These are phyloP conservation scores for Chaetoceros tenuissimus DNA, from an alignment of 108 stramenopile genomes.

Conservation along the genomic window DNA sequence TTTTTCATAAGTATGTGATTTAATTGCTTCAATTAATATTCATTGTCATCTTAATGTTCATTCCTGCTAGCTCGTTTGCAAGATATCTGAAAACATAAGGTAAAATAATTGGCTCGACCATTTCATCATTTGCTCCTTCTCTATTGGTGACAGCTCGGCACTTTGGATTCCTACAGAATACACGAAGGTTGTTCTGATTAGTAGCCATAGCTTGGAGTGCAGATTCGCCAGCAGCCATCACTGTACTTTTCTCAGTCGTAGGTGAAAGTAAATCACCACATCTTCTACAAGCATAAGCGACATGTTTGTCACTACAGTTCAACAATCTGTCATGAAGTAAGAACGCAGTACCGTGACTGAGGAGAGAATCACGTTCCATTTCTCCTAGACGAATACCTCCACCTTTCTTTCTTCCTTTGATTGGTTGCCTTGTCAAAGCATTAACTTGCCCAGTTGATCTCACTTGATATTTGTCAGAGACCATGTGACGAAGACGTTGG, in stretches of 20 bases:
- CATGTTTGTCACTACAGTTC: slow-evolving; percentile 93
- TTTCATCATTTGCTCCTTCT: slow-evolving; percentile 67
- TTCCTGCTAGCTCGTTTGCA: slow-evolving; percentile 94
- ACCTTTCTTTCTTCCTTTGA: slow-evolving; percentile 97
- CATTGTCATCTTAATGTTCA: slow-evolving; percentile 94
- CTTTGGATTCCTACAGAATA: slow-evolving; percentile 70
- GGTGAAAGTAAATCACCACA: slow-evolving; percentile 89
- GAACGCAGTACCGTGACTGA: slow-evolving; percentile 94
- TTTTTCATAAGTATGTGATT: no score
- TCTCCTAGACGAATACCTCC: slow-evolving; percentile 98
- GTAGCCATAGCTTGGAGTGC: slow-evolving; percentile 38
- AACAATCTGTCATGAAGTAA: slow-evolving; percentile 91
- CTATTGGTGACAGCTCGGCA: slow-evolving; percentile 30
- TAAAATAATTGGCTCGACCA: slow-evolving; percentile 82
- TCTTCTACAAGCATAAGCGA: slow-evolving; percentile 82
- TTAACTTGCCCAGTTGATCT: slow-evolving; percentile 94
- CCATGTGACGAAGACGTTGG: slow-evolving; percentile 99
- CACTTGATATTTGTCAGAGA: slow-evolving; percentile 98
- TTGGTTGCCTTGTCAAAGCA: slow-evolving; percentile 95
- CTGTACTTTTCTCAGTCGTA: slow-evolving; percentile 64
- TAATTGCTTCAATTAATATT: slow-evolving; percentile 57
- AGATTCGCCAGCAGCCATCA: slow-evolving; percentile 72
- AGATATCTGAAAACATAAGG: slow-evolving; percentile 98
- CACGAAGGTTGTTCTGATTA: slow-evolving; percentile 54
- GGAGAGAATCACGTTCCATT: slow-evolving; percentile 98